These are phyloP conservation scores for Prunus fruticosa DNA, from an alignment of 306 rosid genomes.

Conservation along the genomic window DNA sequence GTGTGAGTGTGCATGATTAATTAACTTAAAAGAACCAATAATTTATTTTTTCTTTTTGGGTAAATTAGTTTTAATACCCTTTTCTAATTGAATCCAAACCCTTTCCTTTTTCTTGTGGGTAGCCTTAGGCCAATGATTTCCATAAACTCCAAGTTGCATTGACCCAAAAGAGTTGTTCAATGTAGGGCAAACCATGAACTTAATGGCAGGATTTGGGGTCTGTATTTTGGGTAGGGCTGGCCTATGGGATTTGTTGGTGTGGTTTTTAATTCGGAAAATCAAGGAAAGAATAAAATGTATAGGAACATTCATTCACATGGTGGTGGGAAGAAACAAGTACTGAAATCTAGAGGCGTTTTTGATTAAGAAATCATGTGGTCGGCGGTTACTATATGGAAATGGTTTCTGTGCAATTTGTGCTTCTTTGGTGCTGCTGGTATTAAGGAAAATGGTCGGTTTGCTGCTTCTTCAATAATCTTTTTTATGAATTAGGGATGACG, in stretches of 20 bases:
- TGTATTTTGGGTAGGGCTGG: not conserved
- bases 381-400: constrained; percentile 51
- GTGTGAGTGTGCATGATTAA: not conserved
- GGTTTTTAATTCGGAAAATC: not conserved
- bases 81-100: not conserved
- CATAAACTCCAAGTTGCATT: not conserved
- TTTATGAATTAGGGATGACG: constrained; percentile 16
- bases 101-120: not conserved
- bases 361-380: constrained; percentile 49
- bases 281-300: not conserved
- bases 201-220: not conserved
- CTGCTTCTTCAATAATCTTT: constrained; percentile 35
- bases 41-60: not conserved
- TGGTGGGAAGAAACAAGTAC: constrained; percentile 4
- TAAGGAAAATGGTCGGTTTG: constrained; percentile 73
- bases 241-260: not conserved
- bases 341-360: constrained; percentile 50
- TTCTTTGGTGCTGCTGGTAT: constrained; percentile 59
- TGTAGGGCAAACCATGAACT: not conserved
- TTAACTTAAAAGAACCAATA: not conserved
- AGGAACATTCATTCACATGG: not conserved
- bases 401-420: constrained; percentile 23
- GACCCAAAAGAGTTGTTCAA: not conserved
- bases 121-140: constrained; percentile 1
- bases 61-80: not conserved